phyloP scores from a whole-genome alignment of 208 protist genomes.

The Wallacemonas collosoma region DNA sequence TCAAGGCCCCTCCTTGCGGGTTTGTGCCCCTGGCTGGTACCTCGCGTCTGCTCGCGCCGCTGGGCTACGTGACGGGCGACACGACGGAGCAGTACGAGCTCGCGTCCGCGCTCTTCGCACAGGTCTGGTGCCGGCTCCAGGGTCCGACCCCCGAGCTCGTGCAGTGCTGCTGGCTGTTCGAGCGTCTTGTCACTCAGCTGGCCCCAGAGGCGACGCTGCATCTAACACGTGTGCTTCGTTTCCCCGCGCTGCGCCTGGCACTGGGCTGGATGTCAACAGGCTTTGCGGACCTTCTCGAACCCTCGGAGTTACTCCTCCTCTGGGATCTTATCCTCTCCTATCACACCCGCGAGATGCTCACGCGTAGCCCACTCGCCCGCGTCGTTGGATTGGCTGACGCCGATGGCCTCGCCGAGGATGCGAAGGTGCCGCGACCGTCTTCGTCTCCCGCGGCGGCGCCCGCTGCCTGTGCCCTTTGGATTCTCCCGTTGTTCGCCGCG shows the following conservation, averaged over 20 bases:
- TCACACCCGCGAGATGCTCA: conserved; percentile 70
- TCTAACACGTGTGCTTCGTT: conserved; percentile 51
- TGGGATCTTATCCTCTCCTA: conserved; percentile 86
- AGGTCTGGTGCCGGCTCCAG: conserved; percentile 84
- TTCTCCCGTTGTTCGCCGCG: conserved; percentile 79
- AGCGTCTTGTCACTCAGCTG: conserved; percentile 57
- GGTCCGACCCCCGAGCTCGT: conserved; percentile 84
- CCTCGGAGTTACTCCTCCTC: conserved; percentile 68
- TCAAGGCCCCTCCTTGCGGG: conserved; percentile 50
- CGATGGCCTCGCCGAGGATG: not conserved
- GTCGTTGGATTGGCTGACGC: conserved; percentile 29
- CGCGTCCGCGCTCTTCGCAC: conserved; percentile 56
- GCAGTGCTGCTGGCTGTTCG: conserved; percentile 84
- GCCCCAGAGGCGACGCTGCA: conserved; percentile 72
- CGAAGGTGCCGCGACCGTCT: not conserved
- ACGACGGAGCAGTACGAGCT: conserved; percentile 86
- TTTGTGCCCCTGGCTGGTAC: conserved; percentile 57
- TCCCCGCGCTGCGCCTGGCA: conserved; percentile 66
- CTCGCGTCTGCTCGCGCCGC: conserved; percentile 66
- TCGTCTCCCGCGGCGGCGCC: conserved; percentile 18
- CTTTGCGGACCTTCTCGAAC: conserved; percentile 77
- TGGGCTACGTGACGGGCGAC: conserved; percentile 85
- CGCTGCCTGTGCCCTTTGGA: conserved; percentile 60
- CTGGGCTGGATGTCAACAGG: conserved; percentile 85
- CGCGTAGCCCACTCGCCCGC: conserved; percentile 42